These are phyloP conservation scores for Rhizopogon roseolus DNA, from an alignment of 768 basidiomycete genomes.

Conservation along the genomic window DNA sequence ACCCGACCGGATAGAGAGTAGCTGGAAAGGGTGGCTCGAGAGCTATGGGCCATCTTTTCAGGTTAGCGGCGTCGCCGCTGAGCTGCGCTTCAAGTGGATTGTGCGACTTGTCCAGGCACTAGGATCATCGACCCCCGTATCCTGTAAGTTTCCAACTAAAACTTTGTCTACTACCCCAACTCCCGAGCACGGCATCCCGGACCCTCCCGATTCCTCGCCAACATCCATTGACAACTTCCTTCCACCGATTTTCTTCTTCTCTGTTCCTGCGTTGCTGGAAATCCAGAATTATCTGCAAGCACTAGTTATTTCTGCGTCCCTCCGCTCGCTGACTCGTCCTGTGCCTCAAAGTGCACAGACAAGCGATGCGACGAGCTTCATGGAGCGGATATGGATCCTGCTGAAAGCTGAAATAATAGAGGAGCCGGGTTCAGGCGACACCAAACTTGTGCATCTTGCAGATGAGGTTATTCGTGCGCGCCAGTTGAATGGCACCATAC, in stretches of 20 bases:
- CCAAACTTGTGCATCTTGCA: slow-evolving; percentile 63
- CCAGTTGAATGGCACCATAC: slow-evolving; percentile 15
- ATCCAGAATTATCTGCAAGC: slow-evolving; percentile 72
- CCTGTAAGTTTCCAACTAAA: slow-evolving; percentile 25
- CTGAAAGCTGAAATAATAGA: slow-evolving; percentile 50
- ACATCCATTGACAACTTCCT: slow-evolving; percentile 35
- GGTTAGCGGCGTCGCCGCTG: slow-evolving; percentile 10
- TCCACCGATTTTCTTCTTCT: slow-evolving; percentile 66
- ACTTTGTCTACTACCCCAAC: slow-evolving; percentile 8
- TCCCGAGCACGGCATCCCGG: neutral
- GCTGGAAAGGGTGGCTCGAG: slow-evolving; percentile 22
- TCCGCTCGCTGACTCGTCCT: slow-evolving; percentile 51
- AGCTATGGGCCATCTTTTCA: slow-evolving; percentile 1
- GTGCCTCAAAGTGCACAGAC: slow-evolving; percentile 4
- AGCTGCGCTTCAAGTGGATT: slow-evolving; percentile 36
- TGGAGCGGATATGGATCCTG: slow-evolving; percentile 60
- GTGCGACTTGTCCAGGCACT: slow-evolving; percentile 42
- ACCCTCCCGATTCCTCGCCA: neutral
- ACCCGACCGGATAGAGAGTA: slow-evolving; percentile 16
- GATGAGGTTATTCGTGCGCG: slow-evolving; percentile 67
- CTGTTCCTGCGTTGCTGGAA: slow-evolving; percentile 45
- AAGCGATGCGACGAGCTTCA: slow-evolving; percentile 34
- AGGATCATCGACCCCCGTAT: slow-evolving; percentile 36
- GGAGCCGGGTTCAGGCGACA: slow-evolving; percentile 29
- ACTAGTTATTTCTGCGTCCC: slow-evolving; percentile 56